Percentiles rank a stretch among this genome's conserved stretches.
Conservation (phyloP, 169 alveolate genomes). For the Plasmodium relictum region DNA sequence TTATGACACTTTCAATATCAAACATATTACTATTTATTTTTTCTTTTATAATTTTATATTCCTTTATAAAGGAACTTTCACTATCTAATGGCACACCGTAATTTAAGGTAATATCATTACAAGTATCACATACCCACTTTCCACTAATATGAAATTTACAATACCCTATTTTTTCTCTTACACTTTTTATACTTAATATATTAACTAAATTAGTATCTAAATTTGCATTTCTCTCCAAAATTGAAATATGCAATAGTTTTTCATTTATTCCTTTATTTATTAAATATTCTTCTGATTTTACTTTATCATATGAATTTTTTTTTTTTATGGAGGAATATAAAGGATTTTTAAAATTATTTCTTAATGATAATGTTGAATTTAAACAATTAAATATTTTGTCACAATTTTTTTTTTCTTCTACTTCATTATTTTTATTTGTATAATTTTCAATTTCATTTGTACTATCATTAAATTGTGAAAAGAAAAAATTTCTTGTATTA, state of each 20-base stretch:
- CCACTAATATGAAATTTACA: constrained; percentile 53
- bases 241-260: constrained; percentile 9
- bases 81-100: constrained; percentile 48
- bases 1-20: constrained; percentile 26
- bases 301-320: background rate
- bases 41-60: constrained; percentile 41
- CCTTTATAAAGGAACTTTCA: constrained; percentile 41
- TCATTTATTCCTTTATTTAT: background rate
- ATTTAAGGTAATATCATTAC: constrained; percentile 28
- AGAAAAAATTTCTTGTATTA: too few species aligned
- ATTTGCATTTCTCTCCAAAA: constrained; percentile 30
- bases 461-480: too few species aligned
- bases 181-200: constrained; percentile 51
- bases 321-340: background rate
- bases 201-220: constrained; percentile 28
- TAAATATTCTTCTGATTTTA: background rate
- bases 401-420: too few species aligned
- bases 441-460: too few species aligned
- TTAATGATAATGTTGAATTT: too few species aligned
- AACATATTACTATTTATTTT: constrained; percentile 30
- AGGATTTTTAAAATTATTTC: too few species aligned
- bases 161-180: constrained; percentile 31
- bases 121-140: constrained; percentile 48
- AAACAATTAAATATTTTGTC: too few species aligned
- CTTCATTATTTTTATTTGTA: too few species aligned